Conservation (phyloP, 768 basidiomycete genomes). For the Calocera cornea region DNA sequence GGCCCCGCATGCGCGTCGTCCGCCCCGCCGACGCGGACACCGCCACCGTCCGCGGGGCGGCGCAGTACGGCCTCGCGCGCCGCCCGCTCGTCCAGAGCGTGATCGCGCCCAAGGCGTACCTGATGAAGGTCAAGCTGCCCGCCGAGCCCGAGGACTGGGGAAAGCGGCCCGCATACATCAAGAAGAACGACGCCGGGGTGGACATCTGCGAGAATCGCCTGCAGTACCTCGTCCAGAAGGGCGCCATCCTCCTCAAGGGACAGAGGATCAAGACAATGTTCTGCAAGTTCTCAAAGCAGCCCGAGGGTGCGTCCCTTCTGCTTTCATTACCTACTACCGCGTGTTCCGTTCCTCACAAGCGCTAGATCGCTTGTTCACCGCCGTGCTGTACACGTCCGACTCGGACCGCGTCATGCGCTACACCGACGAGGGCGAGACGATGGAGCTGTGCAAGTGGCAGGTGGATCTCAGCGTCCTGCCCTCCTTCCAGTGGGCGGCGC, state of each 20-base stretch:
- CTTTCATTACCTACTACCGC: background rate
- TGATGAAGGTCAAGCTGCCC: slow-evolving; percentile 85
- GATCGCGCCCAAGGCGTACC: slow-evolving; percentile 68
- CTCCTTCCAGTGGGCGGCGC: slow-evolving; percentile 59
- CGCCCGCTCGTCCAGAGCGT: slow-evolving; percentile 66
- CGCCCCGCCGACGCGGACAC: slow-evolving; percentile 80
- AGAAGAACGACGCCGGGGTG: slow-evolving; percentile 58
- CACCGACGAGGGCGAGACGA: slow-evolving; percentile 44
- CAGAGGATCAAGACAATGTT: slow-evolving; percentile 72
- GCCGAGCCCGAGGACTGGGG: slow-evolving; percentile 74
- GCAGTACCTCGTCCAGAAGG: slow-evolving; percentile 78
- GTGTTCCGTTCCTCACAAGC: slow-evolving; percentile 9
- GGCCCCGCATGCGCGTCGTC: slow-evolving; percentile 52
- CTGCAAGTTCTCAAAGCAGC: slow-evolving; percentile 37
- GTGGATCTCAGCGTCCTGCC: slow-evolving; percentile 69
- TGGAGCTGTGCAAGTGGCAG: slow-evolving; percentile 43
- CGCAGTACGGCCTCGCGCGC: slow-evolving; percentile 69
- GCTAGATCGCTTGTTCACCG: slow-evolving; percentile 63
- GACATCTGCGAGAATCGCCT: slow-evolving; percentile 79
- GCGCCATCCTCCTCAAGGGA: slow-evolving; percentile 77
- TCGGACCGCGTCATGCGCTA: slow-evolving; percentile 66
- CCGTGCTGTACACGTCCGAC: slow-evolving; percentile 68
- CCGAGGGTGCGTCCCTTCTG: slow-evolving; percentile 35
- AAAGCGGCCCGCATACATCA: slow-evolving; percentile 77
- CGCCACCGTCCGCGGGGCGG: slow-evolving; percentile 78